A percentile compares a stretch with the other conserved stretches of the same genome.
Evolutionary conservation across 1,284 basidiomycete species (phyloP).

Genomic region (Uromyces viciae-fabae): DNA sequence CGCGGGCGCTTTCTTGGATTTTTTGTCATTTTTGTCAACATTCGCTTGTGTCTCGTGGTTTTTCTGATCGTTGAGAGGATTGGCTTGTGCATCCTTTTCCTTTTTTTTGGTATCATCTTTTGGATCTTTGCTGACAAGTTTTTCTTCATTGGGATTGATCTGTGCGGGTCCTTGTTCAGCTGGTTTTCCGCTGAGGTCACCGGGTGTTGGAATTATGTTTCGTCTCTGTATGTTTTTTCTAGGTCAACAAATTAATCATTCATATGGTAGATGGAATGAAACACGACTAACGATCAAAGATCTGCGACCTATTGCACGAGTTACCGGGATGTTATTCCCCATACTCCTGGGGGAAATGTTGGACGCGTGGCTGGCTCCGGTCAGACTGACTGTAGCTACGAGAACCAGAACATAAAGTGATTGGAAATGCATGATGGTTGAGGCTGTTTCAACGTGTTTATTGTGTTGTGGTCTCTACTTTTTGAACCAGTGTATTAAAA

Average conservation of each 20-base stretch:
- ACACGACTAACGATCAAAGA: background rate
- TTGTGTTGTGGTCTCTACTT: too few species aligned
- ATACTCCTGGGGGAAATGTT: background rate
- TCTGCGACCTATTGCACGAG: background rate
- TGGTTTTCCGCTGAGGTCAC: background rate
- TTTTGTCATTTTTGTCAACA: background rate
- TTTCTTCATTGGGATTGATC: background rate
- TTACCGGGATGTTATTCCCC: background rate
- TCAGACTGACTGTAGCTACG: background rate
- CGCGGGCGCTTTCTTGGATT: background rate
- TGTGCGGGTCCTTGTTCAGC: background rate
- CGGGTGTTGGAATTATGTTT: background rate
- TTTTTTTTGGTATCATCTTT: background rate
- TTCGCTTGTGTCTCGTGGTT: background rate
- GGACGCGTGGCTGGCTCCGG: background rate
- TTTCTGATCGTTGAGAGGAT: background rate
- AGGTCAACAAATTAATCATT: background rate
- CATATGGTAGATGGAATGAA: background rate
- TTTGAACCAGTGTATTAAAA: too few species aligned
- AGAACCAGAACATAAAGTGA: background rate
- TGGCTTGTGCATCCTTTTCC: background rate
- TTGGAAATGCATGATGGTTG: slow-evolving; percentile 6
- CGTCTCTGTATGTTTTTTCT: background rate
- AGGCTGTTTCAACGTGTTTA: background rate
- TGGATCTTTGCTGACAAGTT: background rate